Conservation (phyloP, 441 rosid genomes). For the Euphorbia corollata region DNA sequence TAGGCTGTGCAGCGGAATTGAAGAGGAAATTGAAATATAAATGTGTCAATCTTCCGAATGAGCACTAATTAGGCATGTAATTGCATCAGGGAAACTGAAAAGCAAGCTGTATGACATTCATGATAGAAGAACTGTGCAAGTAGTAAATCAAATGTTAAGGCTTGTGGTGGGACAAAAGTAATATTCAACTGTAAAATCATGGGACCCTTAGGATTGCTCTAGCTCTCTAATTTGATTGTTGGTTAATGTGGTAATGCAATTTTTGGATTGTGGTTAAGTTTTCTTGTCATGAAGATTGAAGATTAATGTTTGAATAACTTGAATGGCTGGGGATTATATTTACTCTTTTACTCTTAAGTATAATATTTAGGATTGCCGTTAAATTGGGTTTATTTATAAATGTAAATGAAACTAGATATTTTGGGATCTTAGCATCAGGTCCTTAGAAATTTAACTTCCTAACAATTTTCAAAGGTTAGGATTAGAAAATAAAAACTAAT, state of each 20-base stretch:
- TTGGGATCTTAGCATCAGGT: neutral
- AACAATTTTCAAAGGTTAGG: neutral
- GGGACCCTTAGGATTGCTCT: neutral
- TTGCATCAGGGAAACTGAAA: slow-evolving; percentile 1
- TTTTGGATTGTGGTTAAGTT: neutral
- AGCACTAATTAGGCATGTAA: neutral
- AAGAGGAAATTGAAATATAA: neutral
- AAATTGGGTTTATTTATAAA: neutral
- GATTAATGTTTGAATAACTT: slow-evolving; percentile 2
- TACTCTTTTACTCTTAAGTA: neutral
- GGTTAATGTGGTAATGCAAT: neutral
- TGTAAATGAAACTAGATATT: neutral
- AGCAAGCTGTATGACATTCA: neutral
- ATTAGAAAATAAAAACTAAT: neutral
- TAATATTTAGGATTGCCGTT: neutral
- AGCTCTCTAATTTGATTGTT: neutral
- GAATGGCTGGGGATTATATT: neutral
- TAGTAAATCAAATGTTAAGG: neutral
- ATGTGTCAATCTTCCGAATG: neutral
- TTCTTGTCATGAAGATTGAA: neutral
- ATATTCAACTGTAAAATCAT: neutral
- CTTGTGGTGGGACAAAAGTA: neutral
- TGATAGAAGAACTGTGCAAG: neutral
- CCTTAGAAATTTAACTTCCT: too few species aligned
- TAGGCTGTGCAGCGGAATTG: neutral